Evolutionary conservation across 228 moss, liverwort and hornwort species (phyloP).

Genomic region (Sphagnum magellanicum): DNA sequence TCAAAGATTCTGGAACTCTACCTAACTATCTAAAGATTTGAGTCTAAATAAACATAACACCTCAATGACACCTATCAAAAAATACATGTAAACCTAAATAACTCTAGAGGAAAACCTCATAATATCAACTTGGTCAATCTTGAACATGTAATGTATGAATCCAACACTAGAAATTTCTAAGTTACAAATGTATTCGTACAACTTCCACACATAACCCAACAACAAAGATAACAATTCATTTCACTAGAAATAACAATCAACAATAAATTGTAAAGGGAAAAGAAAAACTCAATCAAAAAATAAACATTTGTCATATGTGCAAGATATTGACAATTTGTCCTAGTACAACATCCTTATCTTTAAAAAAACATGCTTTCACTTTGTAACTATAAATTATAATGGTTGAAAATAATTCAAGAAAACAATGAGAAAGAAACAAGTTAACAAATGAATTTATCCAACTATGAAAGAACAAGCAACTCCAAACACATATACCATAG

Average conservation of each 20-base stretch:
- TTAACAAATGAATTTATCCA: too few species aligned
- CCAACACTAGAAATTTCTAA: too few species aligned
- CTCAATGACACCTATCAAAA: too few species aligned
- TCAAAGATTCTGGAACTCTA: slow-evolving; percentile 28
- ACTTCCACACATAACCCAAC: background rate
- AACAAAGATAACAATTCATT: background rate
- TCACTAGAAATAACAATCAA: too few species aligned
- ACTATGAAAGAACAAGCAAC: too few species aligned
- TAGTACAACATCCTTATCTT: slow-evolving; percentile 24
- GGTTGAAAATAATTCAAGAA: too few species aligned
- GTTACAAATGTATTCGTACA: background rate
- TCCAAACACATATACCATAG: too few species aligned
- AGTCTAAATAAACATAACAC: slow-evolving; percentile 9
- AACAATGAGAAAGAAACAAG: too few species aligned
- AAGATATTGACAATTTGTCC: slow-evolving; percentile 30
- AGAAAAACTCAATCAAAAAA: background rate
- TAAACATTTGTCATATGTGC: background rate
- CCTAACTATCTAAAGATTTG: slow-evolving; percentile 21
- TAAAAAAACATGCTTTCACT: slow-evolving; percentile 53
- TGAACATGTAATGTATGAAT: too few species aligned
- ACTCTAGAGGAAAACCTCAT: too few species aligned
- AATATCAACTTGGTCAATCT: too few species aligned
- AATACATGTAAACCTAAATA: too few species aligned
- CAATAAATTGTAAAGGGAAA: background rate
- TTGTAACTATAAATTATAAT: background rate